Evolutionary conservation across 2,329 filamentous ascomycete genomes (phyloP).

Genomic region (Pleurostoma richardsiae): DNA sequence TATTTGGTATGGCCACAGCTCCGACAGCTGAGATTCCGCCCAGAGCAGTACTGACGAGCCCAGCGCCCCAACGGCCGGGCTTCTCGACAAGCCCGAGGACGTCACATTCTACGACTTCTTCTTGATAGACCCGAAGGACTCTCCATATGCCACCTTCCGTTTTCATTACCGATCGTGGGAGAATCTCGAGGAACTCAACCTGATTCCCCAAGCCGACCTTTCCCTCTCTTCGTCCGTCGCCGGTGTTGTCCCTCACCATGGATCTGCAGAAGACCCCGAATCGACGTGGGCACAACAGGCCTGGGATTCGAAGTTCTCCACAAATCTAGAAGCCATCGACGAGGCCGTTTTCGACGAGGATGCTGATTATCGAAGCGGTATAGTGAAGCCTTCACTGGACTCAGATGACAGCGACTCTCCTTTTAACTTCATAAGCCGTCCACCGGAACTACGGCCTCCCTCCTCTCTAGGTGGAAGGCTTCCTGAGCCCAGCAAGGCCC

Average conservation of each 20-base stretch:
- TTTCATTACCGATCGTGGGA: constrained; percentile 53
- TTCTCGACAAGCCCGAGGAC: constrained; percentile 45
- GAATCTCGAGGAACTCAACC: constrained; percentile 39
- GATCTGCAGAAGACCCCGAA: too few relatives aligned
- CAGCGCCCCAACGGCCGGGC: constrained; percentile 47
- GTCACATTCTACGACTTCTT: constrained; percentile 47
- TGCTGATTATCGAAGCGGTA: too few relatives aligned
- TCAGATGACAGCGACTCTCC: too few relatives aligned
- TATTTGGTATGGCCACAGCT: constrained; percentile 39
- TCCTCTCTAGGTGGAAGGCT: constrained; percentile 9
- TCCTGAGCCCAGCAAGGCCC: constrained; percentile 25
- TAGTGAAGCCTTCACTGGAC: too few relatives aligned
- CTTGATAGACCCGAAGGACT: constrained; percentile 44
- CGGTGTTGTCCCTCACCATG: too few relatives aligned
- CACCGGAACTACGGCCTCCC: constrained; percentile 5
- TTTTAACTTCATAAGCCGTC: neutral
- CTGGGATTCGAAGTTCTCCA: too few relatives aligned
- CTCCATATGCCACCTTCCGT: constrained; percentile 46
- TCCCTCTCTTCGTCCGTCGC: too few relatives aligned
- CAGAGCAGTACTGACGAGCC: constrained; percentile 1
- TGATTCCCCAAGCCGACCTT: constrained; percentile 27
- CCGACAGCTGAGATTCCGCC: neutral
- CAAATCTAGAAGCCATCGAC: too few relatives aligned
- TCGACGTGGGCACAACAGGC: too few relatives aligned
- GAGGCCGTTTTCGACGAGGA: too few relatives aligned